A percentile compares a stretch with the other conserved stretches of the same genome.
These are phyloP conservation scores for Penicillium goetzii DNA, from an alignment of 495 filamentous ascomycete genomes.

Conservation along the genomic window DNA sequence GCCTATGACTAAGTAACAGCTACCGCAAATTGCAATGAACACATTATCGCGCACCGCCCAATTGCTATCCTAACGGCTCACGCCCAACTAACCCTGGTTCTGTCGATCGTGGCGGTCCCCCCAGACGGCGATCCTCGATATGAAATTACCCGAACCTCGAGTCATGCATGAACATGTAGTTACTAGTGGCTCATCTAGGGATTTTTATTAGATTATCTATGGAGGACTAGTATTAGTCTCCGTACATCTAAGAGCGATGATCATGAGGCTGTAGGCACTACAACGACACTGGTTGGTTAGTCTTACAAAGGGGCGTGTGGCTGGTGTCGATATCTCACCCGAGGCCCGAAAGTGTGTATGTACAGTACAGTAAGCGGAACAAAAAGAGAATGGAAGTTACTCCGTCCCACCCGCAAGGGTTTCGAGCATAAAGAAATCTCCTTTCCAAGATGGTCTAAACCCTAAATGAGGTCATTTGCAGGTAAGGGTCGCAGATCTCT, in stretches of 20 bases:
- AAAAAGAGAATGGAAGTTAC: neutral
- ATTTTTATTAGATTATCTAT: neutral
- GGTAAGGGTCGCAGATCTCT: conserved; percentile 15
- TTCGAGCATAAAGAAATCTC: conserved; percentile 1
- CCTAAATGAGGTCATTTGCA: conserved; percentile 9
- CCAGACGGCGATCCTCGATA: conserved; percentile 10
- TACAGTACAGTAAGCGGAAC: conserved; percentile 3
- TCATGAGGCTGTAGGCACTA: neutral
- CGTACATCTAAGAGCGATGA: neutral
- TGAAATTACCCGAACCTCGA: conserved; percentile 3
- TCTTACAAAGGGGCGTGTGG: neutral
- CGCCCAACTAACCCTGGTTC: conserved; percentile 9
- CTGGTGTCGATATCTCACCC: neutral
- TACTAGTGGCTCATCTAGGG: neutral
- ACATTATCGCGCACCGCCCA: neutral
- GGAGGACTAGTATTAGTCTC: neutral
- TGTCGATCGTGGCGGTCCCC: conserved; percentile 26
- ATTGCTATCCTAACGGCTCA: conserved; percentile 13
- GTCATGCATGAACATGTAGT: neutral
- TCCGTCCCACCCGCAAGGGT: conserved; percentile 4
- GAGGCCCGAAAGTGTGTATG: neutral
- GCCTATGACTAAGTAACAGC: neutral
- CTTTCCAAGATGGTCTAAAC: neutral
- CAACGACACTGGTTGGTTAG: neutral
- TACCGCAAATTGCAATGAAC: no score